Evolutionary conservation across 1,139 yeast genomes (phyloP).

Genomic region (Zygotorulaspora mrakii): DNA sequence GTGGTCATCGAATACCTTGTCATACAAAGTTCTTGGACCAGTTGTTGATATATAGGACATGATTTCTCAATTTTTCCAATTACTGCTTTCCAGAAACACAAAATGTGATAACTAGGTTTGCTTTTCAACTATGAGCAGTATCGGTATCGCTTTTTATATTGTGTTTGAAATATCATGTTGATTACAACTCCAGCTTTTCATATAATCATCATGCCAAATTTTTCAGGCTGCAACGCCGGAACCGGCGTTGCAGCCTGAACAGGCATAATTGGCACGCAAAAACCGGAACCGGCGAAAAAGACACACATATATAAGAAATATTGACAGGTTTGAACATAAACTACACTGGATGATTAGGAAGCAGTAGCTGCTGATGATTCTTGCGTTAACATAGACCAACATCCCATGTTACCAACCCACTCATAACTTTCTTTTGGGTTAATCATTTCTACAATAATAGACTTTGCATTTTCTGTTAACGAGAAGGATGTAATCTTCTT

Average conservation of each 20-base stretch:
- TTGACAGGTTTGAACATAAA: no score
- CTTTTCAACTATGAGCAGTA: no score
- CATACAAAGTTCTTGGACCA: constrained; percentile 74
- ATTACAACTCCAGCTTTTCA: not conserved
- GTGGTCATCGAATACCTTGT: constrained; percentile 93
- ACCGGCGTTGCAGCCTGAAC: no score
- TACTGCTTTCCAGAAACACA: no score
- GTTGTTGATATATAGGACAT: constrained; percentile 28
- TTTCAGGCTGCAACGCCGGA: constrained; percentile 13
- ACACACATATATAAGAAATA: no score
- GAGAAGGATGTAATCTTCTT: constrained; percentile 22
- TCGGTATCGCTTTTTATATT: not conserved
- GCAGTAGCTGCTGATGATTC: no score
- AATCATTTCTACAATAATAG: constrained; percentile 18
- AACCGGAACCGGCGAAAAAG: constrained; percentile 9
- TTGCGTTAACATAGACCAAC: constrained; percentile 22
- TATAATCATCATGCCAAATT: not conserved
- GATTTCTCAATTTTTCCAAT: constrained; percentile 25
- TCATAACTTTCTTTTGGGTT: constrained; percentile 19
- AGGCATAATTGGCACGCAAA: no score
- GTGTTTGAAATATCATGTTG: not conserved
- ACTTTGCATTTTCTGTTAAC: constrained; percentile 12
- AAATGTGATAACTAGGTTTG: no score
- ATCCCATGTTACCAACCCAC: constrained; percentile 28
- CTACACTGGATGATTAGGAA: no score